These are phyloP conservation scores for Dactylellina haptotyla DNA, from an alignment of 2,329 filamentous ascomycete species.

Conservation along the genomic window DNA sequence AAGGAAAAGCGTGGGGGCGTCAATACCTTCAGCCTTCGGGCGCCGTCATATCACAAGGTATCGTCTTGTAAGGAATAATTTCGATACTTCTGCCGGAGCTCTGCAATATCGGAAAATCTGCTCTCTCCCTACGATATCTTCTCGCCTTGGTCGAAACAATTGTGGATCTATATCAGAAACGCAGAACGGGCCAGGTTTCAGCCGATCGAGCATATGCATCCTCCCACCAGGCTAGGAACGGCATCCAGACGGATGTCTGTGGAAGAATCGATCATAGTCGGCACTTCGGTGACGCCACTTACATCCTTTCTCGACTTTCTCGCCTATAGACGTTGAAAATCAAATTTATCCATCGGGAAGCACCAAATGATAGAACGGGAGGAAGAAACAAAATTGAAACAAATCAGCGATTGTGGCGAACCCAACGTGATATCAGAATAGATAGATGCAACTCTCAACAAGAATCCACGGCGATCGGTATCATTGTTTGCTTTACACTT, in stretches of 20 bases:
- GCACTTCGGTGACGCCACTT: constrained; percentile 33
- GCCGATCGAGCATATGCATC: constrained; percentile 40
- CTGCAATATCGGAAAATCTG: constrained; percentile 54
- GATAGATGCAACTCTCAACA: no score
- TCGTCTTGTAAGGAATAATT: constrained; percentile 43
- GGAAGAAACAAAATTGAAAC: no score
- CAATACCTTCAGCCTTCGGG: constrained; percentile 25
- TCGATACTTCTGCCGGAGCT: constrained; percentile 54
- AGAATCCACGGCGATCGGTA: no score
- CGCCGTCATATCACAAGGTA: constrained; percentile 30
- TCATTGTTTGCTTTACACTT: background rate
- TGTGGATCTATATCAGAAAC: constrained; percentile 47
- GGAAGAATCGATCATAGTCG: constrained; percentile 22
- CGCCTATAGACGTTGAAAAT: constrained; percentile 4
- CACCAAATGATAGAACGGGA: constrained; percentile 8
- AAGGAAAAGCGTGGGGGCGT: constrained; percentile 34
- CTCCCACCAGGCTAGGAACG: constrained; percentile 19
- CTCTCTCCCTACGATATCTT: constrained; percentile 5
- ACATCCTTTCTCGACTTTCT: constrained; percentile 8
- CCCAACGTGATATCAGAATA: background rate
- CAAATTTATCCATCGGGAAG: constrained; percentile 27
- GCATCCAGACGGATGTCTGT: constrained; percentile 12
- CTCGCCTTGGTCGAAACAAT: constrained; percentile 31
- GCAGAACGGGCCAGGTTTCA: constrained; percentile 42
- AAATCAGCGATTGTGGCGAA: no score